Conservation (phyloP, 2,329 filamentous ascomycete genomes). For the Fusarium mundagurra region DNA sequence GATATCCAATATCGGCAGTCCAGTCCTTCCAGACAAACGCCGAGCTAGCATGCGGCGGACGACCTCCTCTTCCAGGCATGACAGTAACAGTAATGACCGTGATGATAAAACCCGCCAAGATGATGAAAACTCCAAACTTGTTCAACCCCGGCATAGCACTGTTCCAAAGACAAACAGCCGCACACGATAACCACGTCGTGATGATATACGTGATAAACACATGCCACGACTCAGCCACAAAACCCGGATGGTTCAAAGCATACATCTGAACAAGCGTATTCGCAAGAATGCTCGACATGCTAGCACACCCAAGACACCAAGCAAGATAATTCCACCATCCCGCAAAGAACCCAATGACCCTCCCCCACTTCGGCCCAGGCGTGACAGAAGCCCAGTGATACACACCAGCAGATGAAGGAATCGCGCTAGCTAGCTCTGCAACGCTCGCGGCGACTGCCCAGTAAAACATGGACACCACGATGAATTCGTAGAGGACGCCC, state of each 20-base stretch:
- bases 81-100: slow-evolving; percentile 65
- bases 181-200: slow-evolving; percentile 52
- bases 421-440: slow-evolving; percentile 68
- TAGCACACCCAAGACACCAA: slow-evolving; percentile 52
- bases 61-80: slow-evolving; percentile 54
- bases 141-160: slow-evolving; percentile 62
- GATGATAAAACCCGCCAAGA: slow-evolving; percentile 63
- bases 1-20: slow-evolving; percentile 52
- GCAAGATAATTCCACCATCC: slow-evolving; percentile 59
- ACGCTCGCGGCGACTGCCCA: slow-evolving; percentile 67
- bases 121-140: slow-evolving; percentile 61
- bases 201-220: slow-evolving; percentile 55
- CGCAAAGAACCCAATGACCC: slow-evolving; percentile 57
- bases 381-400: slow-evolving; percentile 71
- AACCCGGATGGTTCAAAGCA: slow-evolving; percentile 52
- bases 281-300: slow-evolving; percentile 53
- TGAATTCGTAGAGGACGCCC: slow-evolving; percentile 70
- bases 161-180: slow-evolving; percentile 63
- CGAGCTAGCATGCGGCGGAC: slow-evolving; percentile 44
- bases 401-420: slow-evolving; percentile 69
- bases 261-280: slow-evolving; percentile 57
- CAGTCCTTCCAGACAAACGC: slow-evolving; percentile 54
- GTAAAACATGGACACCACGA: slow-evolving; percentile 61
- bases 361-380: slow-evolving; percentile 61
- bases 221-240: slow-evolving; percentile 52